Evolutionary conservation across 306 rosid genomes (phyloP).

Genomic region (Fagus sylvatica): DNA sequence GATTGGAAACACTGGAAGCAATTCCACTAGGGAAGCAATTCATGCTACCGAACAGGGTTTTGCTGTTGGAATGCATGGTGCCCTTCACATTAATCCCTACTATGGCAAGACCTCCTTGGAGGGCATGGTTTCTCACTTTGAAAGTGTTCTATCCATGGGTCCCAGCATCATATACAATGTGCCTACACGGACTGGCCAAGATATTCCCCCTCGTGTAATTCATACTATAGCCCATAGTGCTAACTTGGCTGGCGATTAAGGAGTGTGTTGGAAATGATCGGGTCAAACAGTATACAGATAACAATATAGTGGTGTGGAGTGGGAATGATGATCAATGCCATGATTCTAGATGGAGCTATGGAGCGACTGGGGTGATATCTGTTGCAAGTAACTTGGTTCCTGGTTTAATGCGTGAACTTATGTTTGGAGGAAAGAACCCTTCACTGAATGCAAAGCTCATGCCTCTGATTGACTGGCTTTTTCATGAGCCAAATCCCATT

Average conservation of each 20-base stretch:
- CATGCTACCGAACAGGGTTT: conserved; percentile 97
- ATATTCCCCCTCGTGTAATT: conserved; percentile 80
- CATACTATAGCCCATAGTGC: conserved; percentile 53
- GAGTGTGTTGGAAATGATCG: conserved; percentile 88
- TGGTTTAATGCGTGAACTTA: conserved; percentile 72
- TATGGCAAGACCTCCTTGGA: conserved; percentile 87
- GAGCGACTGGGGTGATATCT: conserved; percentile 92
- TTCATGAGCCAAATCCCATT: conserved; percentile 86
- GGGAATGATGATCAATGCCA: conserved; percentile 94
- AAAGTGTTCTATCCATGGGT: conserved; percentile 80
- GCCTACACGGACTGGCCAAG: conserved; percentile 95
- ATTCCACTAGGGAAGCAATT: conserved; percentile 90
- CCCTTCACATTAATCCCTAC: conserved; percentile 97
- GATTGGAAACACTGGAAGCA: conserved; percentile 93
- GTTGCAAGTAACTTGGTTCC: conserved; percentile 90
- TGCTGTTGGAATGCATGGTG: conserved; percentile 98
- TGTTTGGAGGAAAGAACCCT: conserved; percentile 69
- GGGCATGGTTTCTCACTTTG: conserved; percentile 75
- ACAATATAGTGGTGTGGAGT: conserved; percentile 82
- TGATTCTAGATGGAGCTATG: conserved; percentile 88
- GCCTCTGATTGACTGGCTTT: conserved; percentile 85
- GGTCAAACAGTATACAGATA: conserved; percentile 54
- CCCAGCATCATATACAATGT: conserved; percentile 90
- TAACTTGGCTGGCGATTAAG: conserved; percentile 86
- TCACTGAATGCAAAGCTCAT: conserved; percentile 60